These are phyloP conservation scores for Fusarium sp. DNA, from an alignment of 2,329 filamentous ascomycete species.

Conservation along the genomic window DNA sequence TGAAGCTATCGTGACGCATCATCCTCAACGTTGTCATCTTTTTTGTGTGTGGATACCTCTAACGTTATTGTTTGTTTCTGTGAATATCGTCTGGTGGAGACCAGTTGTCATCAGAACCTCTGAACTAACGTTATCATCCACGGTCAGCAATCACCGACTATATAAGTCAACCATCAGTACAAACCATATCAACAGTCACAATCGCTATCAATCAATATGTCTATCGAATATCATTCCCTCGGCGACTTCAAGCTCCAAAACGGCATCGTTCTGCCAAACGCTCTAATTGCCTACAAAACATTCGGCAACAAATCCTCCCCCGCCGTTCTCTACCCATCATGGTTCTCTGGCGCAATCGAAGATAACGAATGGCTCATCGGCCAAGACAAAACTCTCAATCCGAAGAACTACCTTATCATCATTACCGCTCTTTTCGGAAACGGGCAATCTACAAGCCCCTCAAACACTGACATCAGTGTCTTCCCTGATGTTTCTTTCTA, in stretches of 20 bases:
- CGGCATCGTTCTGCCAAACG: conserved; percentile 69
- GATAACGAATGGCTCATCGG: conserved; percentile 83
- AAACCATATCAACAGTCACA: not conserved
- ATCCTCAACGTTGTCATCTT: not conserved
- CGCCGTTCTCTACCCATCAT: conserved; percentile 79
- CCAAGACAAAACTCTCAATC: conserved; percentile 70
- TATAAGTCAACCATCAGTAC: not conserved
- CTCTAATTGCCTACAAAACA: conserved; percentile 81
- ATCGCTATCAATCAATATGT: conserved; percentile 9
- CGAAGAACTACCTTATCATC: conserved; percentile 62
- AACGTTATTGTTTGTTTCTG: not conserved
- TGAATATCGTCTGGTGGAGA: not conserved
- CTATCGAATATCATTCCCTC: conserved; percentile 58
- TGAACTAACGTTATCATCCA: not conserved
- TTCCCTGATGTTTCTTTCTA: conserved; percentile 60
- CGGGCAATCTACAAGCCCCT: conserved; percentile 64
- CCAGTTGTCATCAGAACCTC: not conserved
- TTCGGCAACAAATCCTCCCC: conserved; percentile 72
- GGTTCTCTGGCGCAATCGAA: conserved; percentile 71
- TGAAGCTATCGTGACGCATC: conserved; percentile 1
- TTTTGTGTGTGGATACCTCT: not conserved
- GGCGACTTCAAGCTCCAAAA: conserved; percentile 75
- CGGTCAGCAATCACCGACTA: not conserved
- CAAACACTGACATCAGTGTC: conserved; percentile 54
- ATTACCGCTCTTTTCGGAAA: conserved; percentile 64